Evolutionary conservation across 1,284 basidiomycete species (phyloP).

Genomic region (Apiotrichum laibachii): DNA sequence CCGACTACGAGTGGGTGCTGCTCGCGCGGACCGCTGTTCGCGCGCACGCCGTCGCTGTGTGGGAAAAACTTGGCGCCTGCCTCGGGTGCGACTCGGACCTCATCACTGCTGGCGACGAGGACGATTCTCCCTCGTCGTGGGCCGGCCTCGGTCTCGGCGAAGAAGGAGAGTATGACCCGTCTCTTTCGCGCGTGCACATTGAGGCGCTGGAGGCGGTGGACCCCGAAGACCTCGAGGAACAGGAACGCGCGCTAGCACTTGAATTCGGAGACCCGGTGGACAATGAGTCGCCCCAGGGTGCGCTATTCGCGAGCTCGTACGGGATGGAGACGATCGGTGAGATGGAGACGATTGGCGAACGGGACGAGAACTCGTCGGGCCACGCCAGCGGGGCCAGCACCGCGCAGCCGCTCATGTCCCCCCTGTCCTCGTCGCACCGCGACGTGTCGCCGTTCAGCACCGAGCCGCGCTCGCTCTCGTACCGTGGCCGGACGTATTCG

Average conservation of each 20-base stretch:
- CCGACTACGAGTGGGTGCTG: conserved; percentile 48
- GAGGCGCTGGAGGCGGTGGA: conserved; percentile 39
- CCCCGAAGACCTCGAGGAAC: conserved; percentile 24
- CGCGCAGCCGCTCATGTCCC: not conserved
- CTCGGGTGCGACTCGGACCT: conserved; percentile 49
- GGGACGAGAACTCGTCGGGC: conserved; percentile 14
- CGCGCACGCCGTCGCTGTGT: conserved; percentile 37
- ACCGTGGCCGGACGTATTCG: not conserved
- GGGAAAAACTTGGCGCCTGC: conserved; percentile 48
- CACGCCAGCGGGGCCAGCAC: not conserved
- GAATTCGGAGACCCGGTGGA: conserved; percentile 40
- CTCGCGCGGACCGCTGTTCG: conserved; percentile 42
- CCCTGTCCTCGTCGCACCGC: not conserved
- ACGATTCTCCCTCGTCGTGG: conserved; percentile 40
- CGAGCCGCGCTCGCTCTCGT: not conserved
- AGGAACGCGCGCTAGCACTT: conserved; percentile 17
- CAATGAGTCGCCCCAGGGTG: not conserved
- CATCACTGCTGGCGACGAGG: conserved; percentile 46
- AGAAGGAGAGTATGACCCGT: conserved; percentile 37
- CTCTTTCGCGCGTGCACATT: conserved; percentile 41
- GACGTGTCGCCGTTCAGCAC: not conserved
- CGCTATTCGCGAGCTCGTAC: conserved; percentile 19
- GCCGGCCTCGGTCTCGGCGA: conserved; percentile 42
- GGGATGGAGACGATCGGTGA: conserved; percentile 30
- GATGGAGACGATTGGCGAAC: conserved; percentile 37